Conservation (phyloP, 345 rosid species). For the Citrus cavaleriei region DNA sequence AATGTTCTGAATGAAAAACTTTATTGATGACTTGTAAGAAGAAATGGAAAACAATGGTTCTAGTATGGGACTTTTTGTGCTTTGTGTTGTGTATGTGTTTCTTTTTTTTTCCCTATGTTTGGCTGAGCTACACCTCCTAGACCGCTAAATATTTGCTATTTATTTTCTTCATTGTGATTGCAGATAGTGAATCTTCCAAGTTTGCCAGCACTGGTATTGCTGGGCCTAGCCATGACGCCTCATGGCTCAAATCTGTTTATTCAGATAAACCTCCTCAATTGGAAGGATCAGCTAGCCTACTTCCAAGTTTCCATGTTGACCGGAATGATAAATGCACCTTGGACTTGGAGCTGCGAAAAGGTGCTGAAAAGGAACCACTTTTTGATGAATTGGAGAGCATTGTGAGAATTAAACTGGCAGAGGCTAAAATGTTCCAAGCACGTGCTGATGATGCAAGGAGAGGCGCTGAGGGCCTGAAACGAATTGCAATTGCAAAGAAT, state of each 20-base stretch:
- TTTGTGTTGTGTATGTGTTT: neutral
- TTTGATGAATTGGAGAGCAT: slow-evolving; percentile 90
- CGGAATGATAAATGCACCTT: slow-evolving; percentile 42
- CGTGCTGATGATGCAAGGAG: slow-evolving; percentile 90
- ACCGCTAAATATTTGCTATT: neutral
- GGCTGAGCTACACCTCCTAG: neutral
- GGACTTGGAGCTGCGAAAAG: slow-evolving; percentile 43
- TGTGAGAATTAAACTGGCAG: slow-evolving; percentile 79
- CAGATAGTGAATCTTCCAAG: slow-evolving; percentile 67
- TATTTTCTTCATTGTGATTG: slow-evolving; percentile 23
- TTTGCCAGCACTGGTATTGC: slow-evolving; percentile 32
- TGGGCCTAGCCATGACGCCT: slow-evolving; percentile 51
- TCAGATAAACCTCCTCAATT: slow-evolving; percentile 53
- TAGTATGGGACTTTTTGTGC: neutral
- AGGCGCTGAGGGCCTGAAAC: slow-evolving; percentile 83
- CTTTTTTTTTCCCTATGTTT: neutral
- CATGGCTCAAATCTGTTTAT: slow-evolving; percentile 54
- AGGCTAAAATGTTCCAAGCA: slow-evolving; percentile 84
- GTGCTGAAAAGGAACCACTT: slow-evolving; percentile 47
- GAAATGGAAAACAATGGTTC: neutral
- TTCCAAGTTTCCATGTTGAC: slow-evolving; percentile 45
- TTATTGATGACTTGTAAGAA: neutral
- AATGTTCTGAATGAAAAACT: neutral
- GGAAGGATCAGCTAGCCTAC: slow-evolving; percentile 51
- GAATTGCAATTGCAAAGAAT: slow-evolving; percentile 65